Evolutionary conservation across 1,284 basidiomycete genomes (phyloP).

Genomic region (Stygiomarasmius scandens): DNA sequence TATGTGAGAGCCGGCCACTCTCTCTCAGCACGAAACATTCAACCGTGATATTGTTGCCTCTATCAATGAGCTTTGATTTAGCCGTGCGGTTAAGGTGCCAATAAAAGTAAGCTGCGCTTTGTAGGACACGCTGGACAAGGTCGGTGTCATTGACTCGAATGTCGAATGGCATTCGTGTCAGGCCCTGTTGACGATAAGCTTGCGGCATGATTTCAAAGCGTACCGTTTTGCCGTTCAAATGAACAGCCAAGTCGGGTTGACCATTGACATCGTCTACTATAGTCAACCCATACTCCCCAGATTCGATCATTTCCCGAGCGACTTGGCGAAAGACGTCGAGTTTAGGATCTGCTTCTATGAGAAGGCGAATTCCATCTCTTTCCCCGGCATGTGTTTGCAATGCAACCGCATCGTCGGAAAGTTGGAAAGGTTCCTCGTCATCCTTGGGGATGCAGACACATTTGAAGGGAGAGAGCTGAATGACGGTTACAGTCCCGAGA

Average conservation of each 20-base stretch:
- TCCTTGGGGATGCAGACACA: too few relatives aligned
- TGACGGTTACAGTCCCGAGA: not conserved
- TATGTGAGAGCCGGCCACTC: not conserved
- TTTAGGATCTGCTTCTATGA: too few relatives aligned
- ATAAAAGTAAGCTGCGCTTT: slow-evolving; percentile 13
- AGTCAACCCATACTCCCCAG: not conserved
- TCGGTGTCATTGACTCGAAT: not conserved
- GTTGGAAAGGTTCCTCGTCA: too few relatives aligned
- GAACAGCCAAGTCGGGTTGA: slow-evolving; percentile 5
- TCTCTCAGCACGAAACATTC: slow-evolving; percentile 11
- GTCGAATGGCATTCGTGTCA: slow-evolving; percentile 7
- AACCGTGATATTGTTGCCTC: not conserved
- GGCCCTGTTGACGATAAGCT: not conserved
- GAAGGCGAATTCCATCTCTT: slow-evolving; percentile 8
- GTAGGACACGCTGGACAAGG: slow-evolving; percentile 1
- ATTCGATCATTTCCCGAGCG: too few relatives aligned
- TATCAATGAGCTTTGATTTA: not conserved
- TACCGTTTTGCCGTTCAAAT: too few relatives aligned
- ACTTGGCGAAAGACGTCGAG: too few relatives aligned
- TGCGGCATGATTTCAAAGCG: slow-evolving; percentile 7
- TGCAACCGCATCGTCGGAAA: slow-evolving; percentile 5
- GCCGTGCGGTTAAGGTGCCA: slow-evolving; percentile 9
- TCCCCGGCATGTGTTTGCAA: slow-evolving; percentile 13
- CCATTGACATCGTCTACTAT: slow-evolving; percentile 5
- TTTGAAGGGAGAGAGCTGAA: too few relatives aligned